phyloP scores from a whole-genome alignment of 2,329 filamentous ascomycete species.

The Colletotrichum tanaceti region DNA sequence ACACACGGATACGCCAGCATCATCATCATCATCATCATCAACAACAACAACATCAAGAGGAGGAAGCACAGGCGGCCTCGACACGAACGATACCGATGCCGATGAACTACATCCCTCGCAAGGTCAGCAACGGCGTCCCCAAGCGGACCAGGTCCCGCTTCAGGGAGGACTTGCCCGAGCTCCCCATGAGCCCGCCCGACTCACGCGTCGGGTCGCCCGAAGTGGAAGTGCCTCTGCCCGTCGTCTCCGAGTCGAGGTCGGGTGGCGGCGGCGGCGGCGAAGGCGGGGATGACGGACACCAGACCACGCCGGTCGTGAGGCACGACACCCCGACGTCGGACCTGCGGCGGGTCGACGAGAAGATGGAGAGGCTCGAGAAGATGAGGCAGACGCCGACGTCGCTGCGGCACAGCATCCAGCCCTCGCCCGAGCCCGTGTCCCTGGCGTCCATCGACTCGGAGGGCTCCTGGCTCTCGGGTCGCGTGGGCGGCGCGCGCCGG shows the following conservation, averaged over 20 bases:
- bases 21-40: slow-evolving; percentile 42
- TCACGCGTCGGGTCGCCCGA: slow-evolving; percentile 85
- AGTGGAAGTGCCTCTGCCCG: slow-evolving; percentile 58
- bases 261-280: background rate
- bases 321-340: slow-evolving; percentile 62
- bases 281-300: slow-evolving; percentile 24
- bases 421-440: slow-evolving; percentile 76
- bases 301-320: slow-evolving; percentile 46
- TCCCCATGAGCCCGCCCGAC: slow-evolving; percentile 85
- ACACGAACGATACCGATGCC: slow-evolving; percentile 60
- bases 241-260: slow-evolving; percentile 46
- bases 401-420: slow-evolving; percentile 52
- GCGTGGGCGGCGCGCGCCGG: slow-evolving; percentile 63
- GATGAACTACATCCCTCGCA: slow-evolving; percentile 52
- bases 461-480: slow-evolving; percentile 93
- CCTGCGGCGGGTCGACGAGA: slow-evolving; percentile 53
- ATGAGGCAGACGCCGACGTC: slow-evolving; percentile 60
- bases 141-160: slow-evolving; percentile 91
- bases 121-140: slow-evolving; percentile 62
- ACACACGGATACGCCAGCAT: slow-evolving; percentile 48
- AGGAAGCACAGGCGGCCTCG: slow-evolving; percentile 49
- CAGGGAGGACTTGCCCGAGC: slow-evolving; percentile 89
- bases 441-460: slow-evolving; percentile 96
- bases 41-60: slow-evolving; percentile 41
- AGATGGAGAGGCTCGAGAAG: slow-evolving; percentile 47